phyloP scores from a whole-genome alignment of 441 rosid species.

The Arabidopsis hybrid region DNA sequence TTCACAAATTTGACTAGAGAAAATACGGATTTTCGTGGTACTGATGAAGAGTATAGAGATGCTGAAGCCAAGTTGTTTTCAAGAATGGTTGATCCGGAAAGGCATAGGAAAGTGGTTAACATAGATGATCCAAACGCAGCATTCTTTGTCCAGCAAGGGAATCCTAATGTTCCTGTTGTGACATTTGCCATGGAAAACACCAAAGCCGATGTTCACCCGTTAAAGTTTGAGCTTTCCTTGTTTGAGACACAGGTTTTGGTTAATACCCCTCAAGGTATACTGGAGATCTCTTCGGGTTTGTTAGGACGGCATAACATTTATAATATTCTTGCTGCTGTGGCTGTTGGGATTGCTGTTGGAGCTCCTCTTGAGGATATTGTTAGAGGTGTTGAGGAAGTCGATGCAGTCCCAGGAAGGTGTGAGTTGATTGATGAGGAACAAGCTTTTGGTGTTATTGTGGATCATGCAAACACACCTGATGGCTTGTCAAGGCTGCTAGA shows the following conservation, averaged over 20 bases:
- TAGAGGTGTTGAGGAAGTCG: constrained; percentile 92
- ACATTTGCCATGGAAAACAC: constrained; percentile 89
- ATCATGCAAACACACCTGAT: constrained; percentile 82
- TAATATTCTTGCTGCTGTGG: constrained; percentile 91
- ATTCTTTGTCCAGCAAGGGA: constrained; percentile 76
- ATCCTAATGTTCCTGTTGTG: constrained; percentile 81
- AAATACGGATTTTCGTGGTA: constrained; percentile 63
- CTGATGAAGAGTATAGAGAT: constrained; percentile 81
- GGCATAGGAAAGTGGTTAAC: constrained; percentile 91
- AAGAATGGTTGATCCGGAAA: constrained; percentile 86
- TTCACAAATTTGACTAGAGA: constrained; percentile 78
- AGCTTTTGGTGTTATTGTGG: constrained; percentile 95
- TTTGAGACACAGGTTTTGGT: constrained; percentile 94
- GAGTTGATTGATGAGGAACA: constrained; percentile 95
- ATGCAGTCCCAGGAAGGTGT: constrained; percentile 95
- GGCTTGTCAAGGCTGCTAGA: constrained; percentile 88
- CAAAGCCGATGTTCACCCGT: constrained; percentile 82
- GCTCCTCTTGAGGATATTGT: constrained; percentile 92
- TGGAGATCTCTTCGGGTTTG: constrained; percentile 93
- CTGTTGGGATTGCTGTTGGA: constrained; percentile 95
- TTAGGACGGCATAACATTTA: constrained; percentile 86
- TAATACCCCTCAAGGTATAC: constrained; percentile 82
- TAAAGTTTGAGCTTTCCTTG: constrained; percentile 84
- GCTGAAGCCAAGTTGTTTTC: constrained; percentile 86
- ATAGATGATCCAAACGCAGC: constrained; percentile 86